Conservation (phyloP, 176 grass and related monocot genomes). For the Themeda triandra region DNA sequence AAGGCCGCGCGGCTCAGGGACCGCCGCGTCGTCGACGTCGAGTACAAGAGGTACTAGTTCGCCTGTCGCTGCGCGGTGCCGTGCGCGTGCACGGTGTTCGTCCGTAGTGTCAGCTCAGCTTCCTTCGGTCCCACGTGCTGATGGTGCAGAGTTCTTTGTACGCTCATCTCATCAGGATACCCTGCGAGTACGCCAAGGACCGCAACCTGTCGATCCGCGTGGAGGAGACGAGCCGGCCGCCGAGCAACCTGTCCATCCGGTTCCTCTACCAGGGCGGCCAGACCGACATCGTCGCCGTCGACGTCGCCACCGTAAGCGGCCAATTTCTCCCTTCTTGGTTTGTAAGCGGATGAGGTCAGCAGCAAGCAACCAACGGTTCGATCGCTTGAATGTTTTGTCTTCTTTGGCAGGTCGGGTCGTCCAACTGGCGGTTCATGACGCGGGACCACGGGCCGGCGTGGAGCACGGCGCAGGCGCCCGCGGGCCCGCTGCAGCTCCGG, state of each 20-base stretch:
- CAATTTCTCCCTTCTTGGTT: neutral
- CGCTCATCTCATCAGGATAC: conserved; percentile 40
- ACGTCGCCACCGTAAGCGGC: conserved; percentile 51
- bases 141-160: neutral
- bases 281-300: conserved; percentile 78
- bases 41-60: conserved; percentile 53
- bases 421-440: conserved; percentile 58
- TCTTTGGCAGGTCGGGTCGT: conserved; percentile 43
- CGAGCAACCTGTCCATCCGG: conserved; percentile 38
- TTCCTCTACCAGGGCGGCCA: conserved; percentile 80
- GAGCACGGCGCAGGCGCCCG: conserved; percentile 59
- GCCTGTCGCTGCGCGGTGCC: neutral
- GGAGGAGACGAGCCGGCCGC: conserved; percentile 44
- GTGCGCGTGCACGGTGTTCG: neutral
- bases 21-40: conserved; percentile 48
- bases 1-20: conserved; percentile 29
- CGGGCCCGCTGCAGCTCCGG: conserved; percentile 55
- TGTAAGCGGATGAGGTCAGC: too few species aligned
- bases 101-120: neutral
- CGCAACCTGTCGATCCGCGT: conserved; percentile 68
- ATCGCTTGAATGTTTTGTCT: neutral
- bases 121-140: neutral
- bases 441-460: conserved; percentile 62
- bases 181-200: conserved; percentile 47
- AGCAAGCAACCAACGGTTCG: neutral